A percentile compares a stretch with the other conserved stretches of the same genome.
These are phyloP conservation scores for Phytophthora pinifolia DNA, from an alignment of 352 stramenopile species.

Conservation along the genomic window DNA sequence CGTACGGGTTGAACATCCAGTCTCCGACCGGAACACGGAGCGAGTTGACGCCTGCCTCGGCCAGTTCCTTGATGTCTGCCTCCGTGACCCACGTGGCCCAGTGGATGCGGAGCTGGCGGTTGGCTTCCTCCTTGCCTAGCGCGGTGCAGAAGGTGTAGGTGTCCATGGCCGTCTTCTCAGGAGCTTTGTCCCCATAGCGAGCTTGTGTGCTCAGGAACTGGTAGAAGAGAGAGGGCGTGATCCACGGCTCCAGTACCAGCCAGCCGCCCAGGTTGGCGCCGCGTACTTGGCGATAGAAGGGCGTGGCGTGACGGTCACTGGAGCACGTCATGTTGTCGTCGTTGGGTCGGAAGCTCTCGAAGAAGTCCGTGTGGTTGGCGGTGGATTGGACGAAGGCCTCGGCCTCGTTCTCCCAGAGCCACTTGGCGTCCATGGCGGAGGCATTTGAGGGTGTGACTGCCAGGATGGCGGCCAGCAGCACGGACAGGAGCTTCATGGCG, in stretches of 20 bases:
- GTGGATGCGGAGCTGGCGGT: slow-evolving; percentile 91
- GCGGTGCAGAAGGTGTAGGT: slow-evolving; percentile 81
- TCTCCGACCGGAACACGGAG: slow-evolving; percentile 25
- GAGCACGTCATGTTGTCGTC: slow-evolving; percentile 31
- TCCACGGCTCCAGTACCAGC: slow-evolving; percentile 29
- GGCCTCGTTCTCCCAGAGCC: slow-evolving; percentile 59
- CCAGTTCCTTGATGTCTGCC: slow-evolving; percentile 26
- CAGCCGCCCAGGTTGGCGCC: slow-evolving; percentile 29
- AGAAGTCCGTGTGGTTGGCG: slow-evolving; percentile 31
- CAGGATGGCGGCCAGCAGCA: slow-evolving; percentile 7
- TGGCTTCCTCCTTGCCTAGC: slow-evolving; percentile 75
- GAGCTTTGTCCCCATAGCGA: slow-evolving; percentile 68
- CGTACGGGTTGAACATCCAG: slow-evolving; percentile 67
- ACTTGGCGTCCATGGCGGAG: slow-evolving; percentile 35
- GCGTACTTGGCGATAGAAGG: slow-evolving; percentile 27
- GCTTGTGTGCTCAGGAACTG: slow-evolving; percentile 60
- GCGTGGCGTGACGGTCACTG: slow-evolving; percentile 27
- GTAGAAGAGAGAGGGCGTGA: slow-evolving; percentile 33
- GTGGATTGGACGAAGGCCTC: slow-evolving; percentile 37
- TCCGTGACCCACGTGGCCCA: slow-evolving; percentile 92
- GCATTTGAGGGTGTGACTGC: neutral
- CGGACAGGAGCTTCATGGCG: slow-evolving; percentile 12
- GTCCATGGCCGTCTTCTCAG: slow-evolving; percentile 89
- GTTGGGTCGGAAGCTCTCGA: slow-evolving; percentile 54
- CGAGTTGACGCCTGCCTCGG: slow-evolving; percentile 26